Evolutionary conservation across 306 rosid genomes (phyloP), one percentile per base, ranked within the genome.

Genomic region (Pterocarpus santalinus): DNA sequence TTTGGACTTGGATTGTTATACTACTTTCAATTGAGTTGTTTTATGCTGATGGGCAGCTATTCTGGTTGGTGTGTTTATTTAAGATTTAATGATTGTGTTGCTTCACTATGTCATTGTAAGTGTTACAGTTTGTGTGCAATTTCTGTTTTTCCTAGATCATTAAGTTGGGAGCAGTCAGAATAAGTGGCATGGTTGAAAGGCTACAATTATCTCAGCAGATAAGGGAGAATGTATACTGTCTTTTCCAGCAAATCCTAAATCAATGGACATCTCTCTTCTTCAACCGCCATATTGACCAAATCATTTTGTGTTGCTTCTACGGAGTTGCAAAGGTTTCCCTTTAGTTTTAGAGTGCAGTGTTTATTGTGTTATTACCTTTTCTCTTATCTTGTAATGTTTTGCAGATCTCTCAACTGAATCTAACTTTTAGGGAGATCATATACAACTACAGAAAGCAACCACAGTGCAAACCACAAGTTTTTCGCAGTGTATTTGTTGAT

Each of bases 91-190:
- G 33, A 32, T 71, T 77, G 65, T 71, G 43, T 53, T 61, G 41
- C 43, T 63, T 70, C 49, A 68, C 56, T 22, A 55, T 7, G 49
- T 65, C 65, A 65, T 8, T 75, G 36, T 77, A 83, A 79, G 78
- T 60, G 55, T 51, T 63, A 65, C 46, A 72, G 52, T 64, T 73
- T 71, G 52, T 75, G 9, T 89, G 43, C 33, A n/a, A 44, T 79
- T 60, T 60, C 78, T 75, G 61, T 83, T n/a, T 79, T 35, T 81
- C 43, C 63, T 72, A 96, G 99, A 92, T 96, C 68, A 69, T 77
- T 55, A 96, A 94, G 90, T 84, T 96, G 92, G 99, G 97, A 41
- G 99, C 99, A 41, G 99, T 96, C 82, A 90, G 99, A 93, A 89
- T 96, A 77, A 94, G 83, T 72, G 97, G 98, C 77, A 96, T 96